Base-by-base conservation (phyloP, 78 protist genomes). In the Capsaspora owczarzaki region DNA sequence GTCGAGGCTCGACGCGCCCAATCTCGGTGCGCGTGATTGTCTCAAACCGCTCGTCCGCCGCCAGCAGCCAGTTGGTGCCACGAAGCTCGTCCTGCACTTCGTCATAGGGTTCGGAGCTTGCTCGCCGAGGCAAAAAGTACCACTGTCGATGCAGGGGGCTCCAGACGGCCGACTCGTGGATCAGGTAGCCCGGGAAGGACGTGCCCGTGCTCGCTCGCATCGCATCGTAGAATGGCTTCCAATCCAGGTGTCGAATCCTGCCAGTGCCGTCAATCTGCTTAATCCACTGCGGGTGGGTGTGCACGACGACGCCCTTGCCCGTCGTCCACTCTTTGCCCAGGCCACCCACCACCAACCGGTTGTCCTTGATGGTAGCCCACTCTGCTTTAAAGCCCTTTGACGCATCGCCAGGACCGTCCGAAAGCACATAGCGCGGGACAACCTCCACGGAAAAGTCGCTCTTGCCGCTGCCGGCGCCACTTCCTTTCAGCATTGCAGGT, bases 251-350 rank as follows among this genome's bases (percentile, higher is more conserved):
- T 6, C 19, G 10, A 41, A 61, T 53, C 23, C 10, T 8, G 72
- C 75, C 82, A 14, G 10, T 2, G 1, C 23, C 8, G 38, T 47
- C 72, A 12, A 78, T 78, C 43, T 29, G 25, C 71, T 12, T 31
- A 43, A 53, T 19, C 71, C 82, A 78, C 33, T 78, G 49, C 31
- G 66, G 20, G 19, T 43, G 25, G 22, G 1, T 29, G 51, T 61
- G 19, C 22, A 56, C 82, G 2, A 78, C 20, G 69, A 27, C 40
- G 29, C 41, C 61, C 3, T 77, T n/a, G 46, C 16, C 47, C 12
- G 74, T 76, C 16, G 86, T 76, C 86, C 86, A 86, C 22, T 86
- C 80, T 78, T 82, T 82, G 43, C 90, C 90, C n/a, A 79, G 61
- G 80, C 76, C n/a, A 29, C 86, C 86, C 8, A 86, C 63, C 35